phyloP scores from a whole-genome alignment of 2,329 filamentous ascomycete genomes.

The Fusarium sp. region DNA sequence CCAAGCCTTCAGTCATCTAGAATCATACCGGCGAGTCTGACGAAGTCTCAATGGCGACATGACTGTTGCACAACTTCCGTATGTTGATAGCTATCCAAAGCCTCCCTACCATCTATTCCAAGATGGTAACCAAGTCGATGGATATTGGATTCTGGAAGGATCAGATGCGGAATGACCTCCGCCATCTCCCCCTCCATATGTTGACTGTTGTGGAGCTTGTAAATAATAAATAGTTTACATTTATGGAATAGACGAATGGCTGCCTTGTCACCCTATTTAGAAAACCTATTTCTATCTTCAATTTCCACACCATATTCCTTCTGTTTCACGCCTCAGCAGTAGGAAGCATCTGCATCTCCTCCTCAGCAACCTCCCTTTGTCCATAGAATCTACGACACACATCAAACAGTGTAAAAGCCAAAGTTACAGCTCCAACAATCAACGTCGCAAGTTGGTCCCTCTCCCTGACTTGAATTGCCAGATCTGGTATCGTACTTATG shows the following conservation, averaged over 20 bases:
- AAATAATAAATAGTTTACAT: too few relatives aligned
- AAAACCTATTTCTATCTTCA: too few relatives aligned
- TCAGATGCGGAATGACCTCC: neutral
- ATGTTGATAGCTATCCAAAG: neutral
- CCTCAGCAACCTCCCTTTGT: neutral
- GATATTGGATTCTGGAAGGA: neutral
- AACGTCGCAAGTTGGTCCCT: slow-evolving; percentile 25
- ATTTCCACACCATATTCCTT: neutral
- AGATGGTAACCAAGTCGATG: neutral
- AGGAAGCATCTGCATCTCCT: slow-evolving; percentile 6
- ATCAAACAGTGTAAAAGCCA: slow-evolving; percentile 9
- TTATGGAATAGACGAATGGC: neutral
- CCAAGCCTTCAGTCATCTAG: too few relatives aligned
- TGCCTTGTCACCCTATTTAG: too few relatives aligned
- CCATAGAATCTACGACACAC: neutral
- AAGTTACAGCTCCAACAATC: slow-evolving; percentile 15
- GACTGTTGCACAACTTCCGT: neutral
- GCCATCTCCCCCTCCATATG: too few relatives aligned
- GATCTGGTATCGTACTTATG: neutral
- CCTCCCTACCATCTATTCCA: neutral
- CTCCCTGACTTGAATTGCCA: slow-evolving; percentile 4
- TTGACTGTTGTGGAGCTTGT: too few relatives aligned
- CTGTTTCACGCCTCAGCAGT: neutral
- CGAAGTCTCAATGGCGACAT: neutral
- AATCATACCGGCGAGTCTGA: neutral